Evolutionary conservation across 1,284 basidiomycete genomes (phyloP).

Genomic region (Malassezia pachydermatis): DNA sequence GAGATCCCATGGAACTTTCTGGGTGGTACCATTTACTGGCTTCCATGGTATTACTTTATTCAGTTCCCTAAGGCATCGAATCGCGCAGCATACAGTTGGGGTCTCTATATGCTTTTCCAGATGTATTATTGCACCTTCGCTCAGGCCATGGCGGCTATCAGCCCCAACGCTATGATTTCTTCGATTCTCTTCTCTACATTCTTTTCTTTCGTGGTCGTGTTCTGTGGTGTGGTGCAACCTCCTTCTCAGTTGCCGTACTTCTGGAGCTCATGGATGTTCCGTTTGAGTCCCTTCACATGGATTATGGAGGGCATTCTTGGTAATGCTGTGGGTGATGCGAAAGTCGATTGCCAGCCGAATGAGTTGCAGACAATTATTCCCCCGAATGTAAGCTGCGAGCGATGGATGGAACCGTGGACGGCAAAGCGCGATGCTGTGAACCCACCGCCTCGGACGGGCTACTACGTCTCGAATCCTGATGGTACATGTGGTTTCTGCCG

Average conservation of each 20-base stretch:
- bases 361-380: conserved; percentile 34
- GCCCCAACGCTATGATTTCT: conserved; percentile 37
- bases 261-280: conserved; percentile 30
- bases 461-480: conserved; percentile 22
- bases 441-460: conserved; percentile 19
- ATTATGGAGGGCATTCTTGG: conserved; percentile 36
- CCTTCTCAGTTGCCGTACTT: conserved; percentile 27
- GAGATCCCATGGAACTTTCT: conserved; percentile 40
- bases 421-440: background rate
- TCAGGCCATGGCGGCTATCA: conserved; percentile 35
- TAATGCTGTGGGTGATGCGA: conserved; percentile 28
- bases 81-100: conserved; percentile 35
- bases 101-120: conserved; percentile 31
- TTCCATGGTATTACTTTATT: conserved; percentile 38
- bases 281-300: conserved; percentile 34
- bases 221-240: conserved; percentile 43
- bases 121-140: conserved; percentile 38
- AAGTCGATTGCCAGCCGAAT: conserved; percentile 26
- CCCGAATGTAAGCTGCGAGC: conserved; percentile 21
- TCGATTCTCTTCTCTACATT: conserved; percentile 43
- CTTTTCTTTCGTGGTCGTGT: conserved; percentile 48
- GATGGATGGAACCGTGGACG: conserved; percentile 26
- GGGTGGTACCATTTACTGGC: conserved; percentile 41
- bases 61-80: conserved; percentile 24
- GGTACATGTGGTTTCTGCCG: conserved; percentile 51